Evolutionary conservation across 2,329 filamentous ascomycete species (phyloP), one percentile per base, ranked within the genome.

Genomic region (Ampelomyces quisqualis): DNA sequence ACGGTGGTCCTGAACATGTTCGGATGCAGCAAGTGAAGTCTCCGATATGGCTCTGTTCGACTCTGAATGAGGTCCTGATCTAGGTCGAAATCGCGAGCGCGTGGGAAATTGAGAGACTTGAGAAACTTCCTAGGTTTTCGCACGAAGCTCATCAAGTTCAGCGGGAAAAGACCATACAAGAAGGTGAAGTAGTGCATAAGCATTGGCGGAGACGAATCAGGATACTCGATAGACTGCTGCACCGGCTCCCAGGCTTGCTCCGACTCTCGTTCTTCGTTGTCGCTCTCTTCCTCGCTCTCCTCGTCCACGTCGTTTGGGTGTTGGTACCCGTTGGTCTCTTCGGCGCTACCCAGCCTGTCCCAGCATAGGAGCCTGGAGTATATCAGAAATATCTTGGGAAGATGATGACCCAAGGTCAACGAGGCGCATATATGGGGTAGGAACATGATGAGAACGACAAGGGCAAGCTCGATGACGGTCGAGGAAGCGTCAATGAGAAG

Each of bases 121-220:
- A 93, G 73, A 59, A 86, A 91, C 49, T 85, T 81, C 53, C 89
- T 82, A 3, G 88, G 87, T 59, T 91, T 91, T 41, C 87, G 80
- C 47, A 93, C 85, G 61, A 91, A 93, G 65, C 85, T 85, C 80
- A 89, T 86, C 55, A 93, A 89, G 62, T 91, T 91, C 59, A 91
- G 80, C 2, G 88, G 88, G 50, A 91, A 93, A 4, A 93, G 71
- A 0, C 88, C 88, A 54, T 93, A 93, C 0, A 93, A 74, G 18
- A 90, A 84, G 2, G 86, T 90, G 56, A 90, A 93, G 65, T 88
- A 90, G 53, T 84, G 80, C 38, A 83, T 70, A 1, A 91, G 74
- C 45, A 88, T 83, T 4, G 83, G 80, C 2, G 88, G 79, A 3
- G 77, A 72, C 7, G 49, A 52, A 24, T 60, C 58, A 5, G 77